These are phyloP conservation scores for Hordeum marinum DNA, from an alignment of 176 grass and related monocot species.

Conservation along the genomic window DNA sequence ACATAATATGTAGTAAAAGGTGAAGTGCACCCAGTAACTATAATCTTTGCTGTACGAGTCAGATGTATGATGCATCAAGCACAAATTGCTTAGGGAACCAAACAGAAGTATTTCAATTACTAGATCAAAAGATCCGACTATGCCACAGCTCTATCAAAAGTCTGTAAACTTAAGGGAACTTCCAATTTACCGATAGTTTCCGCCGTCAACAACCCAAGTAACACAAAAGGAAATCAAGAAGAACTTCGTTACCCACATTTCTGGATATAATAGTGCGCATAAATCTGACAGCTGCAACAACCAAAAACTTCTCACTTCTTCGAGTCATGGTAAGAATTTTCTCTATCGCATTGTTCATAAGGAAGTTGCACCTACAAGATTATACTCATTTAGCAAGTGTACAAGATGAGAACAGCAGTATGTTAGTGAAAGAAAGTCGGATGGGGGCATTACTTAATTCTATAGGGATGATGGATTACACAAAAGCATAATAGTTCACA, in stretches of 20 bases:
- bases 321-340: constrained; percentile 83
- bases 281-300: constrained; percentile 91
- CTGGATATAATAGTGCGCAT: constrained; percentile 92
- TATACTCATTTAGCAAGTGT: constrained; percentile 34
- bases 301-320: constrained; percentile 82
- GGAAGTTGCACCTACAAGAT: constrained; percentile 83
- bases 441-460: constrained; percentile 74
- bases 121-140: background rate
- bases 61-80: background rate
- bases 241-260: constrained; percentile 56
- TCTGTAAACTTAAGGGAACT: constrained; percentile 7
- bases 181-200: background rate
- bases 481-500: constrained; percentile 97
- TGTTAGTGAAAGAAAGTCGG: constrained; percentile 16
- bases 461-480: constrained; percentile 93
- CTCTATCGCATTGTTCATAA: constrained; percentile 90
- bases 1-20: background rate
- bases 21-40: background rate
- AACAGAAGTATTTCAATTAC: background rate
- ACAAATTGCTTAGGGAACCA: background rate
- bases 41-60: background rate
- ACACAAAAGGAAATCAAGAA: background rate
- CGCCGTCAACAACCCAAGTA: background rate
- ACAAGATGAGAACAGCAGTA: constrained; percentile 17
- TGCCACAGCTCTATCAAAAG: background rate